These are phyloP conservation scores for Rhododendron vialii DNA, from an alignment of 148 eudicot species.

Conservation along the genomic window DNA sequence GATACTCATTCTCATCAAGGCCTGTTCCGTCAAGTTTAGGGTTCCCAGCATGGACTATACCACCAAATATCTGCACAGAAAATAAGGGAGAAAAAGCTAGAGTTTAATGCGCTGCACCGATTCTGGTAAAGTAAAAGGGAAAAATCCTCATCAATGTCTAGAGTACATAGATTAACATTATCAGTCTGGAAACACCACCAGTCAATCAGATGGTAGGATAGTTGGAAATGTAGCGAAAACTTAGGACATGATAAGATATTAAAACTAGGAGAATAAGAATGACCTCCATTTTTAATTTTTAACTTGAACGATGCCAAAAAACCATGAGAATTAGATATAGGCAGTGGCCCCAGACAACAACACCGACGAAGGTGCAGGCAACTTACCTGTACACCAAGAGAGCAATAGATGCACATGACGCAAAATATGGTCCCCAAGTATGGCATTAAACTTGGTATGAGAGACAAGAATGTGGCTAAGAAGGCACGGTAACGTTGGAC, in stretches of 20 bases:
- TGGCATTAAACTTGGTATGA: slow-evolving; percentile 98
- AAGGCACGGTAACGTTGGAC: slow-evolving; percentile 82
- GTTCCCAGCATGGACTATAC: slow-evolving; percentile 81
- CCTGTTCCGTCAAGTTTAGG: slow-evolving; percentile 57
- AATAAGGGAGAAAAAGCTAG: neutral
- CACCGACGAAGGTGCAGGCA: neutral
- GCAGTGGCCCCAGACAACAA: neutral
- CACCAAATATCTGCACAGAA: slow-evolving; percentile 79
- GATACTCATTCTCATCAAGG: slow-evolving; percentile 86
- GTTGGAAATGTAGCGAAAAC: neutral
- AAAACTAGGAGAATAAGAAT: neutral
- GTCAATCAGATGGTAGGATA: neutral
- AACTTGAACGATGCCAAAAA: neutral
- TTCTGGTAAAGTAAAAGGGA: neutral
- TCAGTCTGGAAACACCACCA: neutral
- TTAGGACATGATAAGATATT: neutral
- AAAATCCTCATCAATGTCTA: neutral
- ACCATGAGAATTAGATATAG: neutral
- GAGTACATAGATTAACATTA: neutral
- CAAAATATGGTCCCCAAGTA: slow-evolving; percentile 92
- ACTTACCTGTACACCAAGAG: slow-evolving; percentile 87
- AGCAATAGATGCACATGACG: slow-evolving; percentile 83
- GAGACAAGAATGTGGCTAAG: slow-evolving; percentile 87
- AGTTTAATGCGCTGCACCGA: neutral
- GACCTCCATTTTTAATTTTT: neutral